These are phyloP conservation scores for Simplicillium sp. DNA, from an alignment of 2,329 filamentous ascomycete species.

Conservation along the genomic window DNA sequence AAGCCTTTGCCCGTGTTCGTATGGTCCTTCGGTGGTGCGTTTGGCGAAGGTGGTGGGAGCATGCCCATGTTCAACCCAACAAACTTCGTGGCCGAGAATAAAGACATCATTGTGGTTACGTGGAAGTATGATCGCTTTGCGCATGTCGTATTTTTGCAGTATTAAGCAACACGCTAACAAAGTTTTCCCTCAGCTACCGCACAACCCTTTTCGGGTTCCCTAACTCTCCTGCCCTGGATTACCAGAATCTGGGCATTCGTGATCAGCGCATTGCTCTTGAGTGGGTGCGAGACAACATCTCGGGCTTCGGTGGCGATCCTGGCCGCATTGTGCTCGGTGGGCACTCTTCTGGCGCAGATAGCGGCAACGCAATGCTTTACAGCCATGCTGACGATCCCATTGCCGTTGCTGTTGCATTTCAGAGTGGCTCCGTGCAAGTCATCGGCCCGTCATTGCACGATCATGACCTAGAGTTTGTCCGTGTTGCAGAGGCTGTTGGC, in stretches of 20 bases:
- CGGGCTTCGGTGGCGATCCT: conserved; percentile 8
- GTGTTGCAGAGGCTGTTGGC: conserved; percentile 1
- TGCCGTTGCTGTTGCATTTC: conserved; percentile 1
- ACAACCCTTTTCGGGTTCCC: conserved; percentile 6
- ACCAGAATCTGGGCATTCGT: conserved; percentile 9
- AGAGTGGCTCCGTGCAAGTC: conserved; percentile 5
- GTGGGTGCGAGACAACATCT: conserved; percentile 10
- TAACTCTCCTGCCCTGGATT: conserved; percentile 6
- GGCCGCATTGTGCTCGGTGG: not conserved
- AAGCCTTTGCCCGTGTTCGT: not conserved
- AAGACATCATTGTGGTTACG: not conserved
- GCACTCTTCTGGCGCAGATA: conserved; percentile 1
- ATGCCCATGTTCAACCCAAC: conserved; percentile 1
- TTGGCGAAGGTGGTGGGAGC: not conserved
- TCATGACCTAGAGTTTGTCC: conserved; percentile 4
- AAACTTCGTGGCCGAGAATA: not conserved
- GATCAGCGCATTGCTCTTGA: conserved; percentile 9
- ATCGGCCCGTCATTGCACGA: not conserved
- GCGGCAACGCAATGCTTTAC: conserved; percentile 1
- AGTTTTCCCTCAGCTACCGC: not conserved
- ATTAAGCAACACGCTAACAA: too few relatives aligned
- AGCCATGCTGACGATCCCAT: conserved; percentile 3
- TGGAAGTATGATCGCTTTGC: not conserved
- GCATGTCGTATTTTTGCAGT: not conserved
- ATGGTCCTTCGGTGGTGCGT: not conserved